Evolutionary conservation across 441 rosid species (phyloP).

Genomic region (Adansonia gregorii): DNA sequence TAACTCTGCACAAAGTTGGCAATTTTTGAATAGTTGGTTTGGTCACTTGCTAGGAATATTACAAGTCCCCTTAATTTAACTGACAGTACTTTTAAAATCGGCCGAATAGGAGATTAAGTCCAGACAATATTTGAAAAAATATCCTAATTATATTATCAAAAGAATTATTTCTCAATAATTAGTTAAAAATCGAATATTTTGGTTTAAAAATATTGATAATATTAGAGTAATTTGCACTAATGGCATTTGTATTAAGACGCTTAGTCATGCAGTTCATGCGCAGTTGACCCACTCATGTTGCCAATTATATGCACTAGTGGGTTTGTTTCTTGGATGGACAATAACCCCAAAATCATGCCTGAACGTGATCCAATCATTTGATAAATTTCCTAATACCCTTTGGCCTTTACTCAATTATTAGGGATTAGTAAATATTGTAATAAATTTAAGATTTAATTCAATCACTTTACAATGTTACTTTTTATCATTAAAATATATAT

Average conservation of each 20-base stretch:
- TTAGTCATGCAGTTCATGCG: conserved; percentile 25
- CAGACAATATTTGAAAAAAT: no score
- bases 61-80: neutral
- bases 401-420: conserved; percentile 30
- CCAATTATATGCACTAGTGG: conserved; percentile 5
- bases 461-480: no score
- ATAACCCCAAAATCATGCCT: conserved; percentile 48
- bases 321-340: conserved; percentile 24
- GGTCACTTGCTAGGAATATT: neutral
- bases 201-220: no score
- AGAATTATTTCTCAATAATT: no score
- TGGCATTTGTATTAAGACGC: neutral
- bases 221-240: neutral
- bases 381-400: neutral
- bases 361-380: conserved; percentile 20
- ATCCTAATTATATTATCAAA: no score
- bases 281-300: conserved; percentile 37
- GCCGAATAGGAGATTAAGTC: no score
- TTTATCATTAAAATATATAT: no score
- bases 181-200: no score
- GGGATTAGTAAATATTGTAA: conserved; percentile 21
- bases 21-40: neutral
- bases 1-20: neutral
- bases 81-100: neutral
- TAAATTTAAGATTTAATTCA: no score